Base-by-base conservation (phyloP, 2,329 filamentous ascomycete genomes). In the Venturia effusa region DNA sequence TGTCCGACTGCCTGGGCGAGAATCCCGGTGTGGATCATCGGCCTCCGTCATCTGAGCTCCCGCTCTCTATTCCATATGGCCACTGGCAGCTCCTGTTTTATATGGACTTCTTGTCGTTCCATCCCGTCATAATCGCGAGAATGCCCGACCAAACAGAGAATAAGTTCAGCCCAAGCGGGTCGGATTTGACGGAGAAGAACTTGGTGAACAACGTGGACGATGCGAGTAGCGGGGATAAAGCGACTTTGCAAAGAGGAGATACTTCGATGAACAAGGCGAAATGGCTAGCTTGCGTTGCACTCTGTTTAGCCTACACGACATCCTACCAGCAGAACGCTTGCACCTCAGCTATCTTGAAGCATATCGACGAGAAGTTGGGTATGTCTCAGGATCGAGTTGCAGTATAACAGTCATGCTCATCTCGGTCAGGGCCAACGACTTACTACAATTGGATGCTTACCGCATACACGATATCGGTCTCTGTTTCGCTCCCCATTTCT, bases 381-480 rank as follows among this genome's bases (percentile, higher is more conserved):
- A 45, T 32, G 64, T 17, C 15, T 11, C 37, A 39, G 15, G 15
- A 4, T 45, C 30, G 15, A 22, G n/a, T n/a, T n/a, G n/a, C n/a
- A n/a, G 34, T 30, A 30, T 11, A 39, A 7, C 27, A 32, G 27
- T 59, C 37, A 39, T 15, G 37, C 37, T 8, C 37, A 39, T n/a
- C n/a, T n/a, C n/a, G 37, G n/a, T 6, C 17, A 66, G 65, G 65
- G 17, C 65, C 65, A 17, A 65, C 51, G 17, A 62, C 59, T 22
- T 65, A 65, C 60, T 66, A 66, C 64, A 66, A 65, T 22, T 66
- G 65, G 65, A 37, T 66, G 3, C 37, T 65, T 4, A 48, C 22
- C 4, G 55, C 64, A 5, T 41, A 27, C 17, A 34, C 37, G 7
- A 59, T 66, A 19, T 30, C 48, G 15, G 30, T 48, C n/a, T 43